These are phyloP conservation scores for Coemansia sp. DNA, from an alignment of 192 early-diverging fungal genomes.

Conservation along the genomic window DNA sequence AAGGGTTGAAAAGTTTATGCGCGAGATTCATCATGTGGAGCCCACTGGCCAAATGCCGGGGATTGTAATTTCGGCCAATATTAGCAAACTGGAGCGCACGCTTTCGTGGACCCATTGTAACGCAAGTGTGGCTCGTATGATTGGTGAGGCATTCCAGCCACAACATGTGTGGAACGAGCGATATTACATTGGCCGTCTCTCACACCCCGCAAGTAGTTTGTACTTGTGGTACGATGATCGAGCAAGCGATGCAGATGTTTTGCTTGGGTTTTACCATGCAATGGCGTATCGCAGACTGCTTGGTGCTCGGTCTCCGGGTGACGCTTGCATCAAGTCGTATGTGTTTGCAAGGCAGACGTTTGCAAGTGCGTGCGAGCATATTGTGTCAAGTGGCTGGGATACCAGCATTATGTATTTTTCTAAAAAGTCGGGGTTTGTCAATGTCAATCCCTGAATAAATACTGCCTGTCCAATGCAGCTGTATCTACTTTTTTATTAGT, in stretches of 20 bases:
- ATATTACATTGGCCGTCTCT: slow-evolving; percentile 32
- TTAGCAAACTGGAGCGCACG: slow-evolving; percentile 7
- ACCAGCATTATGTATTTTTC: slow-evolving; percentile 28
- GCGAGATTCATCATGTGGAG: slow-evolving; percentile 15
- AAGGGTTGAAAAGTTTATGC: slow-evolving; percentile 37
- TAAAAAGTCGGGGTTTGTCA: slow-evolving; percentile 20
- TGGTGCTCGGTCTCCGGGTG: not conserved
- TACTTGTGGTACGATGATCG: slow-evolving; percentile 29
- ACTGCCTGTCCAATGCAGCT: not conserved
- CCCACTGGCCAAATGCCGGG: slow-evolving; percentile 17
- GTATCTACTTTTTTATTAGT: slow-evolving; percentile 2
- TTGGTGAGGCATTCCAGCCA: slow-evolving; percentile 19
- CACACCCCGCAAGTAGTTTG: slow-evolving; percentile 10
- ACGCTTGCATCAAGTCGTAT: slow-evolving; percentile 9
- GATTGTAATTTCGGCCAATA: slow-evolving; percentile 18
- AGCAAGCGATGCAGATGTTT: slow-evolving; percentile 21
- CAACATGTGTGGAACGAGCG: not conserved
- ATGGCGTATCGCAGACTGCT: slow-evolving; percentile 18
- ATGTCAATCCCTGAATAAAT: not conserved
- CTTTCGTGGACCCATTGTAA: too few species aligned
- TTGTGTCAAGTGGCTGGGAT: slow-evolving; percentile 34
- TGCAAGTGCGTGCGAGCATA: slow-evolving; percentile 11
- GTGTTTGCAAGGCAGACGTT: slow-evolving; percentile 34
- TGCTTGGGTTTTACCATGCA: slow-evolving; percentile 37
- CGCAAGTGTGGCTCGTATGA: slow-evolving; percentile 5